Conservation (phyloP, 768 basidiomycete species). For the Calocera cornea region DNA sequence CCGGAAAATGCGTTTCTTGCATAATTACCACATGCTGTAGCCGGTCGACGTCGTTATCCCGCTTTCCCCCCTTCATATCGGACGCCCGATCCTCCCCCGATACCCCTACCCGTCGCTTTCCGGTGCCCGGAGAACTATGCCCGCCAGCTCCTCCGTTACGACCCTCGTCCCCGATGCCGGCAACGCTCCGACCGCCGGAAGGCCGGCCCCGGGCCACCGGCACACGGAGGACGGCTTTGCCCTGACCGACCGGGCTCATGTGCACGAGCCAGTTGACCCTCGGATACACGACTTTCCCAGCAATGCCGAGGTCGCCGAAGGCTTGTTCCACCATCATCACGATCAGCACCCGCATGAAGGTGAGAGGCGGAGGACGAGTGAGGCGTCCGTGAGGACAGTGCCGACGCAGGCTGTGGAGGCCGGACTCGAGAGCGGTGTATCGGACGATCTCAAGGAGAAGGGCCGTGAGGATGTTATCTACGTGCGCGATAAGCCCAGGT, state of each 20-base stretch:
- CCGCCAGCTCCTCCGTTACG: not conserved
- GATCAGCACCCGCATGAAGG: not conserved
- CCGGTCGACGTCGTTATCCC: too few species aligned
- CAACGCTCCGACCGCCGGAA: not conserved
- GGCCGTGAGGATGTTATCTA: not conserved
- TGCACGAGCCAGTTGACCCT: not conserved
- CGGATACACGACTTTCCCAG: constrained; percentile 1
- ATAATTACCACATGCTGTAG: too few species aligned
- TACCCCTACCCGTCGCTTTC: not conserved
- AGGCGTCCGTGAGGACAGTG: not conserved
- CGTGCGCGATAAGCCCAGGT: not conserved
- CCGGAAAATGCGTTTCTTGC: too few species aligned
- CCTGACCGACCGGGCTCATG: not conserved
- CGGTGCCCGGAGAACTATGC: not conserved
- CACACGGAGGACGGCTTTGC: not conserved
- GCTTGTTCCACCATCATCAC: not conserved
- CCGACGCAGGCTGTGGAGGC: not conserved
- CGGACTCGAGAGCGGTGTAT: not conserved
- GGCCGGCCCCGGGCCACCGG: not conserved
- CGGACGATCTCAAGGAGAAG: not conserved
- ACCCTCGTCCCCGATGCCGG: not conserved
- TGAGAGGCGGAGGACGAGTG: not conserved
- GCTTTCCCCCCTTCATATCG: not conserved
- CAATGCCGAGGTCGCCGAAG: not conserved
- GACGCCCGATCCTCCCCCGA: not conserved